Percentiles rank a stretch among this genome's conserved stretches.
Evolutionary conservation across 176 grass and related monocot species (phyloP).

Genomic region (maize (Zea mays)): DNA sequence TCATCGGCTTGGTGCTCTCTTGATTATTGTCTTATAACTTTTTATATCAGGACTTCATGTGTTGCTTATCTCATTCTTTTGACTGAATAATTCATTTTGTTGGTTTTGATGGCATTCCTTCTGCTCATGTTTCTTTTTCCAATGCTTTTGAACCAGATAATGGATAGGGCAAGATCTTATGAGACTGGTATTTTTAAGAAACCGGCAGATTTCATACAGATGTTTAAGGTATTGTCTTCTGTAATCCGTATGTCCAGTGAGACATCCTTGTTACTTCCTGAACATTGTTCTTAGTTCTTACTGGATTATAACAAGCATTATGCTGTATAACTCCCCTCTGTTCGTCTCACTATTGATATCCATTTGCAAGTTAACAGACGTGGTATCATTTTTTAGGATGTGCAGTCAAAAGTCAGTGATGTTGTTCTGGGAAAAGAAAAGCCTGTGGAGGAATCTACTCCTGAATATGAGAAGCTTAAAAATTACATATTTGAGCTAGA

Average conservation of each 20-base stretch:
- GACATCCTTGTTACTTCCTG: slow-evolving; percentile 23
- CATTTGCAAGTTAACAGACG: background rate
- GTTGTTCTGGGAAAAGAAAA: slow-evolving; percentile 99
- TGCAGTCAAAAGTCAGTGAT: slow-evolving; percentile 91
- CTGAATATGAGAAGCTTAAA: slow-evolving; percentile 98
- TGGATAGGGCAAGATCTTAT: slow-evolving; percentile 87
- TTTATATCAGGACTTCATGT: background rate
- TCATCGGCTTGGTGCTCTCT: background rate
- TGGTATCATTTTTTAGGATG: slow-evolving; percentile 54
- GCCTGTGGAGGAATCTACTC: slow-evolving; percentile 87
- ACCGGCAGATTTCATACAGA: slow-evolving; percentile 84
- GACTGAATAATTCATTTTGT: background rate
- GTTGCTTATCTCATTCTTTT: background rate
- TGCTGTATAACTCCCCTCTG: background rate
- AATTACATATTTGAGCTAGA: slow-evolving; percentile 96
- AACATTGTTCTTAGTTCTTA: background rate
- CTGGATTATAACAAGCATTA: background rate
- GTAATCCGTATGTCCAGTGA: slow-evolving; percentile 5
- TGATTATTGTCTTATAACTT: slow-evolving; percentile 8
- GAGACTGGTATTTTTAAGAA: slow-evolving; percentile 93
- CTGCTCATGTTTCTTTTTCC: slow-evolving; percentile 30
- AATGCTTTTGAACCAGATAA: slow-evolving; percentile 62
- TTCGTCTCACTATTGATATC: slow-evolving; percentile 15
- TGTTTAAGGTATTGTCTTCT: slow-evolving; percentile 91
- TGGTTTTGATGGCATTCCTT: slow-evolving; percentile 12